Evolutionary conservation across 2,329 filamentous ascomycete genomes (phyloP), one percentile per base, ranked within the genome.

Genomic region (Huntiella omanensis): DNA sequence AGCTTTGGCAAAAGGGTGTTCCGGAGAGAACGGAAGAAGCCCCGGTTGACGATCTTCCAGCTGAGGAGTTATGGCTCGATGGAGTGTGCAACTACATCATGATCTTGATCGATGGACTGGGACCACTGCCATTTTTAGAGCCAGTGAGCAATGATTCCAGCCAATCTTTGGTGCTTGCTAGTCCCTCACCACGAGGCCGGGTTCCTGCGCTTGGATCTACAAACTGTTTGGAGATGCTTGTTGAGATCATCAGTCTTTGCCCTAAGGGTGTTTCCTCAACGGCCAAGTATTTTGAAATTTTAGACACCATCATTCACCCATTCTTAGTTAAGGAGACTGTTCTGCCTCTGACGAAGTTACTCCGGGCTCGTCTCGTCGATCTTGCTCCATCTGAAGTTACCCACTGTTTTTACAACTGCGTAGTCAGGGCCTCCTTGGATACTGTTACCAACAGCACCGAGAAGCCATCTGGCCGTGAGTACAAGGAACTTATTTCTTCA

Each of bases 401-500:
- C 4, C 17, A 22, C 13, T 36, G 35, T 11, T 43, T 49, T 28
- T 49, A 45, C 35, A 46, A 47, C 13, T 33, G 46, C 12, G 36
- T 40, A 11, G 40, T 46, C 16, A 32, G 32, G 15, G 40, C 40
- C 13, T 40, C 36, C 5, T 32, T 13, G 13, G 22, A 39, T 6
- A n/a, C 41, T 4, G 15, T 46, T 32, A 35, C 46, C 16, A 16
- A 16, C 15, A 49, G 28, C 19, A 33, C 34, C n/a, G 45, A 48
- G 13, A 13, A 41, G 3, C 45, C 45, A 11, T 58, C 78, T 46
- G 74, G 80, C 11, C 73, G 75, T 8, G 77, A 84, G 47, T 86
- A 83, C 52, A 76, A 80, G 6, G 74, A 80, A 44, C 63, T 81
- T 17, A 68, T 78, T 12, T 77, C 71, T 13, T 70, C 92, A 33